Percentiles rank a stretch among this genome's conserved stretches.
phyloP scores from a whole-genome alignment of 495 filamentous ascomycete species.

The Lineolata rhizophorae region DNA sequence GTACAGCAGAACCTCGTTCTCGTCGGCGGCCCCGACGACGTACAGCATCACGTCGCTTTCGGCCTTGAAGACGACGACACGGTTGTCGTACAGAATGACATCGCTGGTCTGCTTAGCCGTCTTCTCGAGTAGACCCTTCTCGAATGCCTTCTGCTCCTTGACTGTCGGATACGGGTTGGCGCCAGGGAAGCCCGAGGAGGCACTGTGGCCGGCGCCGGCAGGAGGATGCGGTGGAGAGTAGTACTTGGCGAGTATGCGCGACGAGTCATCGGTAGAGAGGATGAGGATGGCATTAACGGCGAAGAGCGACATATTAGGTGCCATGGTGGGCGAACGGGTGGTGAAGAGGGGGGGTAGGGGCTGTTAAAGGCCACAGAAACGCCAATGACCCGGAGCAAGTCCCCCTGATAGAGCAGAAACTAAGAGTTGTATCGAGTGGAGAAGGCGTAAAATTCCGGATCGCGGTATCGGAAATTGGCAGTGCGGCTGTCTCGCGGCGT shows the following conservation, averaged over 20 bases:
- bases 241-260: slow-evolving; percentile 87
- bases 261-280: slow-evolving; percentile 55
- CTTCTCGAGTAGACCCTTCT: slow-evolving; percentile 89
- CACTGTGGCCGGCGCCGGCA: slow-evolving; percentile 24
- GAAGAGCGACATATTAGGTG: slow-evolving; percentile 58
- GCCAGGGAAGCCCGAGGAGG: slow-evolving; percentile 33
- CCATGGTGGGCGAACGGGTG: slow-evolving; percentile 19
- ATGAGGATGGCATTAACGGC: slow-evolving; percentile 84
- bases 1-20: slow-evolving; percentile 94
- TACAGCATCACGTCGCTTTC: slow-evolving; percentile 96
- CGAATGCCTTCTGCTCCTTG: slow-evolving; percentile 85
- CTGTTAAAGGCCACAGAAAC: too few species aligned
- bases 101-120: slow-evolving; percentile 88
- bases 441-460: too few species aligned
- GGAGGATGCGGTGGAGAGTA: slow-evolving; percentile 71
- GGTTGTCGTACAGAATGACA: slow-evolving; percentile 90
- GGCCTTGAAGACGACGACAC: slow-evolving; percentile 89
- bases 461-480: too few species aligned
- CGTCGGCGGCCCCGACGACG: slow-evolving; percentile 74
- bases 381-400: too few species aligned
- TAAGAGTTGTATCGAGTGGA: too few species aligned
- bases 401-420: too few species aligned
- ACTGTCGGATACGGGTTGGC: slow-evolving; percentile 69
- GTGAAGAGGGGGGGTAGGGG: too few species aligned
- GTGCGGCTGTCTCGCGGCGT: too few species aligned